Evolutionary conservation across 2,329 filamentous ascomycete species (phyloP).

Genomic region (Colletotrichum liaoningense): DNA sequence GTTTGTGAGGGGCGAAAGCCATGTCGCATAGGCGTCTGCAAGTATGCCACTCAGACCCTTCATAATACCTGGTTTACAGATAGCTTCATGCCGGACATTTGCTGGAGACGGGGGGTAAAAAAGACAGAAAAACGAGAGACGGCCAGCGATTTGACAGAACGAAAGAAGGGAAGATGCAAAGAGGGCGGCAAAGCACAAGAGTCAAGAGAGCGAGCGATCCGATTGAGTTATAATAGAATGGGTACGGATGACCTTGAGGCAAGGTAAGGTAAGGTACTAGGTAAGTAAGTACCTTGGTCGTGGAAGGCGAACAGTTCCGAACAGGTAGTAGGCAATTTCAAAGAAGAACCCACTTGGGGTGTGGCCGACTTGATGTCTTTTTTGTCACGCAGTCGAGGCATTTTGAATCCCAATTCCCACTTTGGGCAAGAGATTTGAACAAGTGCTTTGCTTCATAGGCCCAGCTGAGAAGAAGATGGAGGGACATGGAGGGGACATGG

Average conservation of each 20-base stretch:
- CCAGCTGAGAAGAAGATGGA: constrained; percentile 27
- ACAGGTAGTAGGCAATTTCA: not conserved
- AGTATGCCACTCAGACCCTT: constrained; percentile 55
- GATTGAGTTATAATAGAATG: constrained; percentile 33
- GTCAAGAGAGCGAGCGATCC: constrained; percentile 19
- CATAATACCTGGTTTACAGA: constrained; percentile 49
- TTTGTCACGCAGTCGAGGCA: not conserved
- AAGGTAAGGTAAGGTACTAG: no score
- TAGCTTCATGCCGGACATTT: constrained; percentile 35
- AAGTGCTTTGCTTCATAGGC: constrained; percentile 29
- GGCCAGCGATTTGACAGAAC: constrained; percentile 17
- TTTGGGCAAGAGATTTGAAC: constrained; percentile 21
- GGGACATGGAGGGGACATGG: constrained; percentile 29
- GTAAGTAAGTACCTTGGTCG: not conserved
- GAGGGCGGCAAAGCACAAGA: constrained; percentile 21
- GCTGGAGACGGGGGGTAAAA: constrained; percentile 13
- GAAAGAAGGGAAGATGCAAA: constrained; percentile 11
- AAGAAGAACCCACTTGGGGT: constrained; percentile 14
- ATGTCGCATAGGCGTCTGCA: constrained; percentile 56
- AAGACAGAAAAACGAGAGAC: not conserved
- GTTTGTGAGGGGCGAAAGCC: constrained; percentile 57
- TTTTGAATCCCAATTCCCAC: constrained; percentile 19
- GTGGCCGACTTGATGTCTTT: constrained; percentile 17
- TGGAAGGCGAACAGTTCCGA: constrained; percentile 12
- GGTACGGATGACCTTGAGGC: not conserved